Evolutionary conservation across 148 eudicot genomes (phyloP).

Genomic region (Camellia granthamiana): DNA sequence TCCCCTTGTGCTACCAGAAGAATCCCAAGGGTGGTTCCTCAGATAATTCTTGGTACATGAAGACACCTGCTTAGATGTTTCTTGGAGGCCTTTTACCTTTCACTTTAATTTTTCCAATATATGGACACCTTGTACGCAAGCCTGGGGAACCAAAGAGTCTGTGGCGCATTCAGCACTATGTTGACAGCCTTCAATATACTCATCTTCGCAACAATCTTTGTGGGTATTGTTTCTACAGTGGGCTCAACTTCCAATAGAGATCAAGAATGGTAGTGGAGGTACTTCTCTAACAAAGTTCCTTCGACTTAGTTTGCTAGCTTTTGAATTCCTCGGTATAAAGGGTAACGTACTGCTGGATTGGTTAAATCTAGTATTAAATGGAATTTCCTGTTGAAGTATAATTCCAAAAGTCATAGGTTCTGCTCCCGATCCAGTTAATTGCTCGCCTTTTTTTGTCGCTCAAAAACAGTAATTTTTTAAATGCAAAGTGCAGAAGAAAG

Average conservation of each 20-base stretch:
- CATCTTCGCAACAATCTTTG: background rate
- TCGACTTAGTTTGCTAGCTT: too few species aligned
- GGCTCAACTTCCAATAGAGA: background rate
- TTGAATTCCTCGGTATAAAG: too few species aligned
- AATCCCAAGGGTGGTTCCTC: background rate
- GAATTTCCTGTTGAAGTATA: too few species aligned
- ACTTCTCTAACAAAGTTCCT: background rate
- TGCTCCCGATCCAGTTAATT: too few species aligned
- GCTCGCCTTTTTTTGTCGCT: too few species aligned
- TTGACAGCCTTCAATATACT: background rate
- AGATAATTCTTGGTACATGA: background rate
- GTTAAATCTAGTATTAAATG: too few species aligned
- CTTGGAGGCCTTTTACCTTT: too few species aligned
- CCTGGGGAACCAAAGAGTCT: background rate
- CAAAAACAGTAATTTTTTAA: too few species aligned
- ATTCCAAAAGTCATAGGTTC: too few species aligned
- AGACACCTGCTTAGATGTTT: conserved; percentile 1
- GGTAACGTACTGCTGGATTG: too few species aligned
- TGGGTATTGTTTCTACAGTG: background rate
- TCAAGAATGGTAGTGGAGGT: background rate
- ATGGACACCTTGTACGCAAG: conserved; percentile 4
- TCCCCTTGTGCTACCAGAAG: background rate
- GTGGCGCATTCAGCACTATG: background rate
- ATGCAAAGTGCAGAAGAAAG: too few species aligned
- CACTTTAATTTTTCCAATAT: background rate